Conservation (phyloP, 228 moss, liverwort and hornwort species). For the Sphagnum magellanicum region DNA sequence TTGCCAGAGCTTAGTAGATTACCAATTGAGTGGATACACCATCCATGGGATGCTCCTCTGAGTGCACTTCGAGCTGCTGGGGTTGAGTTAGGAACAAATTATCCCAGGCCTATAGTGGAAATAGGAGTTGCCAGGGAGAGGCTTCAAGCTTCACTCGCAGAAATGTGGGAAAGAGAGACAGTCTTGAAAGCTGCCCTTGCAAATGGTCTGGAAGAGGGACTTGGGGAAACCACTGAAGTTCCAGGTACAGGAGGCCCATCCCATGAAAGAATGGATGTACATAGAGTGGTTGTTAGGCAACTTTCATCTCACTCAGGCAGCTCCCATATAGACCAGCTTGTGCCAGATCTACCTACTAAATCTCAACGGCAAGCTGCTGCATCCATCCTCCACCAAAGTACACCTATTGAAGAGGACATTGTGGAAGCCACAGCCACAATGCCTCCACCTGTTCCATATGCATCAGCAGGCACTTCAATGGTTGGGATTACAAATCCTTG, state of each 20-base stretch:
- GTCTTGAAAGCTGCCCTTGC: slow-evolving; percentile 65
- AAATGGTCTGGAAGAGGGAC: slow-evolving; percentile 85
- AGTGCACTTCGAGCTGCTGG: slow-evolving; percentile 91
- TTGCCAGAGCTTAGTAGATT: slow-evolving; percentile 90
- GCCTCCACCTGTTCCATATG: slow-evolving; percentile 6
- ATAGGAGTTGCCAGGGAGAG: slow-evolving; percentile 63
- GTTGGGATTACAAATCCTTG: slow-evolving; percentile 7
- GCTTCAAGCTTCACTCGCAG: slow-evolving; percentile 76
- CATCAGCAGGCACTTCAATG: slow-evolving; percentile 13
- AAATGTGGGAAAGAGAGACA: slow-evolving; percentile 99
- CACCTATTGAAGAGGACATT: slow-evolving; percentile 36
- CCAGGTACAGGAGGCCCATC: slow-evolving; percentile 58
- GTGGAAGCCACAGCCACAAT: slow-evolving; percentile 34
- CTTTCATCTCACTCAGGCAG: slow-evolving; percentile 35
- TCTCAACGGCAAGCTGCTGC: slow-evolving; percentile 74
- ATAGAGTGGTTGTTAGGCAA: slow-evolving; percentile 58
- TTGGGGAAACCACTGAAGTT: slow-evolving; percentile 81
- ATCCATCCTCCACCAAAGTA: slow-evolving; percentile 62
- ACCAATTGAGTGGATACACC: slow-evolving; percentile 97
- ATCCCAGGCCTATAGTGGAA: slow-evolving; percentile 89
- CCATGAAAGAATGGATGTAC: slow-evolving; percentile 85
- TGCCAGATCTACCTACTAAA: slow-evolving; percentile 77
- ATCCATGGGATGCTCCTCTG: slow-evolving; percentile 94
- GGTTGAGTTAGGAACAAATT: slow-evolving; percentile 90
- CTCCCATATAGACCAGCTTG: slow-evolving; percentile 77